phyloP scores from a whole-genome alignment of 1,284 basidiomycete genomes.

The Schizopora paradoxa region DNA sequence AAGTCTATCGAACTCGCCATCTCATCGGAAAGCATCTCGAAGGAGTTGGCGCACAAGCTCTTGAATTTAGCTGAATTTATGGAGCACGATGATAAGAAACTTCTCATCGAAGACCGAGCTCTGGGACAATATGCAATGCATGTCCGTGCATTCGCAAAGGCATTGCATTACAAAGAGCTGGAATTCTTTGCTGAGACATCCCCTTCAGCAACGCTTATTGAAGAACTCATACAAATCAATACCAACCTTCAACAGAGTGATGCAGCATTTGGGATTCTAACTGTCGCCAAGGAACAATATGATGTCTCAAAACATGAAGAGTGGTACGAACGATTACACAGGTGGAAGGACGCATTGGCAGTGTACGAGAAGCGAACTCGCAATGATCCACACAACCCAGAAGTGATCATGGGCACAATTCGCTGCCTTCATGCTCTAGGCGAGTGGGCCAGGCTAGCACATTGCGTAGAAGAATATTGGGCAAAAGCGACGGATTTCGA shows the following conservation, averaged over 20 bases:
- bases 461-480: constrained; percentile 90
- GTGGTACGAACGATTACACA: constrained; percentile 96
- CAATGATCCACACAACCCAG: constrained; percentile 64
- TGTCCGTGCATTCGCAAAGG: constrained; percentile 96
- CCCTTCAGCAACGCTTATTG: constrained; percentile 77
- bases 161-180: constrained; percentile 97
- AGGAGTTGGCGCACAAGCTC: constrained; percentile 90
- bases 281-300: constrained; percentile 81
- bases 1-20: constrained; percentile 88
- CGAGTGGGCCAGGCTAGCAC: constrained; percentile 93
- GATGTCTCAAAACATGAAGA: constrained; percentile 88
- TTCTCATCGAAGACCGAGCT: constrained; percentile 91
- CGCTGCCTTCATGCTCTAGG: constrained; percentile 96
- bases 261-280: constrained; percentile 91
- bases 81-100: constrained; percentile 97
- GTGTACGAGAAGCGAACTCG: constrained; percentile 82
- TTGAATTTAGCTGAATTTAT: constrained; percentile 99
- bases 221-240: constrained; percentile 95
- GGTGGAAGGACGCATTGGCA: constrained; percentile 92
- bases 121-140: constrained; percentile 93
- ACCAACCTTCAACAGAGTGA: constrained; percentile 96
- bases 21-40: constrained; percentile 72
- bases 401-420: constrained; percentile 84
- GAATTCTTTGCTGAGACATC: constrained; percentile 94
- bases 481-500: constrained; percentile 78